Base-by-base conservation (phyloP, 257 asterid genomes). In the Avicennia marina region DNA sequence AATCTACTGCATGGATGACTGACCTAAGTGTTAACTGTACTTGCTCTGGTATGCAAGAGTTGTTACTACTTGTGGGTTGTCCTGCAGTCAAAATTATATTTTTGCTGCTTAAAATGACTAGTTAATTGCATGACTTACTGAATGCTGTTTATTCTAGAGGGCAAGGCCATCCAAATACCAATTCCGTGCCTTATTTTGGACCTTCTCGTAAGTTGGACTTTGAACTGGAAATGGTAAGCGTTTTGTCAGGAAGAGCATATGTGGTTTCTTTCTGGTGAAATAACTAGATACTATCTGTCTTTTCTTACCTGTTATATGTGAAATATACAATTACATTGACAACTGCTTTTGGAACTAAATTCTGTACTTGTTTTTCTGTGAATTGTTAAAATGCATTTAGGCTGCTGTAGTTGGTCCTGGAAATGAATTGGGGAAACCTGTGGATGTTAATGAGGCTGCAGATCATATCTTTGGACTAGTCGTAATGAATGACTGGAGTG, bases 401-500 rank as follows among this genome's bases (percentile, higher is more conserved):
- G 98, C 96, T 71, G 95, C 96, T 73, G 80, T 91, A 64, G 93
- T 88, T 78, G 96, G 98, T 39, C 78, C 87, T 53, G 95, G 98
- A 65, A 91, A 85, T 81, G 80, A 80, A 50, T 40, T 91, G 45
- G 98, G 96, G 42, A 88, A 78, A 67, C 84, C 90, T 3, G 66
- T 88, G 41, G 79, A 78, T 63, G 71, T 91, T 65, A 75, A 77
- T 24, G 83, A 85, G 55, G 95, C 95, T 42, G 94, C 88, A 43
- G 94, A 88, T 65, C 96, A 91, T 71, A 85, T 91, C 50, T 85
- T 91, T 63, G 98, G 98, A 58, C 95, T 91, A 34, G 94, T 91
- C 56, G 68, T 91, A 81, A 78, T 91, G 96, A 91, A 91, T 67
- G 98, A 91, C 71, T 91, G 98, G 98, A 91, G 98, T 53, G 98